Evolutionary conservation across 2,329 filamentous ascomycete genomes (phyloP).

Genomic region (Ascochyta fabae): DNA sequence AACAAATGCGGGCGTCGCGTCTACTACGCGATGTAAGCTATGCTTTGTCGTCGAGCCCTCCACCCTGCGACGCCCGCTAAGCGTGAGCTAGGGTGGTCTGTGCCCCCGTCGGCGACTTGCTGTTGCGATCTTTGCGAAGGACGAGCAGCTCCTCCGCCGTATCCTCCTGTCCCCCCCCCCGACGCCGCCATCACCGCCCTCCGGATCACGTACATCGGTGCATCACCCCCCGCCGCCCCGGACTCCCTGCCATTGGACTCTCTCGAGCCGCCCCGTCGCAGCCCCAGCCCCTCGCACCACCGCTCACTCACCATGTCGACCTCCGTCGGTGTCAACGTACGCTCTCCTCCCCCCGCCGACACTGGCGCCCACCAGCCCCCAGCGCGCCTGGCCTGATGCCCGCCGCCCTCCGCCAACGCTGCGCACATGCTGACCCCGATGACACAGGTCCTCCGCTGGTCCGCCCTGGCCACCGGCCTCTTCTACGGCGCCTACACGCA

Average conservation of each 20-base stretch:
- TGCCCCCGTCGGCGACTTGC: neutral
- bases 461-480: constrained; percentile 86
- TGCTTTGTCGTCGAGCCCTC: neutral
- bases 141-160: constrained; percentile 29
- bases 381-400: neutral
- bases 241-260: constrained; percentile 41
- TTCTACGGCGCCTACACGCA: constrained; percentile 98
- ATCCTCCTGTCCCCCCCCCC: constrained; percentile 31
- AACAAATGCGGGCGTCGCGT: neutral
- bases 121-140: constrained; percentile 30
- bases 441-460: constrained; percentile 90
- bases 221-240: constrained; percentile 27
- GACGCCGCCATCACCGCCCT: constrained; percentile 26
- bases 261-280: constrained; percentile 22
- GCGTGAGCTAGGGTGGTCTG: constrained; percentile 7
- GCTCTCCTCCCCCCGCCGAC: constrained; percentile 30
- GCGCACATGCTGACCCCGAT: constrained; percentile 31
- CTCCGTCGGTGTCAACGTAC: constrained; percentile 61
- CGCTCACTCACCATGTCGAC: constrained; percentile 47
- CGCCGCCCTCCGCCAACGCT: constrained; percentile 12
- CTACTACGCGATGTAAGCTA: neutral
- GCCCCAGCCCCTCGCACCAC: constrained; percentile 32
- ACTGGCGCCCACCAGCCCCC: neutral
- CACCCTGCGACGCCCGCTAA: constrained; percentile 33
- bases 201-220: constrained; percentile 23